phyloP scores from a whole-genome alignment of 2,329 filamentous ascomycete genomes.

The Lasiodiplodia gonubiensis region DNA sequence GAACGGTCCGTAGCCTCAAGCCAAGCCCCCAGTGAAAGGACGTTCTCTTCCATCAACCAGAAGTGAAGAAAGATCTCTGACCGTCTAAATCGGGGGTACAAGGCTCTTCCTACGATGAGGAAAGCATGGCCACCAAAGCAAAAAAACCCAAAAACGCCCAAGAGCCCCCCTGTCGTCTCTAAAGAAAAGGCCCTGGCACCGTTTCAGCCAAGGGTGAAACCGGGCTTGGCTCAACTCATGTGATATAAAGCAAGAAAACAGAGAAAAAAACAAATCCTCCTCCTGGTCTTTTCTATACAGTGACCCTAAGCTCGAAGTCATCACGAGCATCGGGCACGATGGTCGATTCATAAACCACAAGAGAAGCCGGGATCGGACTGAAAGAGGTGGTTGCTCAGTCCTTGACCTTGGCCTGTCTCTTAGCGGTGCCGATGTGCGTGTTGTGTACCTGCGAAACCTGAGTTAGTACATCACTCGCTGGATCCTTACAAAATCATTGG shows the following conservation, averaged over 20 bases:
- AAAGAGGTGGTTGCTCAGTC: conserved; percentile 35
- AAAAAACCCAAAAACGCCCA: not conserved
- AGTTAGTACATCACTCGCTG: conserved; percentile 8
- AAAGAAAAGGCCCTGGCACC: not conserved
- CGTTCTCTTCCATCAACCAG: not conserved
- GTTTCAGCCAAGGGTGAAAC: not conserved
- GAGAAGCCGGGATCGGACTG: not conserved
- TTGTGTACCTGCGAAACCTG: conserved; percentile 69
- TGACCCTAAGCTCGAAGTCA: conserved; percentile 6
- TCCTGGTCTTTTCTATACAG: conserved; percentile 17
- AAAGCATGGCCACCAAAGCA: not conserved
- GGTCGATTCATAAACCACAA: not conserved
- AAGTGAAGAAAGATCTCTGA: not conserved
- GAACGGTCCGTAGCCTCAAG: not conserved
- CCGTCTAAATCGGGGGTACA: not conserved
- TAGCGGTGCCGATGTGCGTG: conserved; percentile 90
- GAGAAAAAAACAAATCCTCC: not conserved
- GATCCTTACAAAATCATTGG: not conserved
- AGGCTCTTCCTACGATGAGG: not conserved
- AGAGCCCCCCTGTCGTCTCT: not conserved
- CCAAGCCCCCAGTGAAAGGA: not conserved
- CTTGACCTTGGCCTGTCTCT: conserved; percentile 69
- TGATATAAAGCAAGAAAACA: conserved; percentile 23
- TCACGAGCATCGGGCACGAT: conserved; percentile 14
- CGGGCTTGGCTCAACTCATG: not conserved